phyloP scores from a whole-genome alignment of 805 yeast genomes.

The Yarrowia sp. region DNA sequence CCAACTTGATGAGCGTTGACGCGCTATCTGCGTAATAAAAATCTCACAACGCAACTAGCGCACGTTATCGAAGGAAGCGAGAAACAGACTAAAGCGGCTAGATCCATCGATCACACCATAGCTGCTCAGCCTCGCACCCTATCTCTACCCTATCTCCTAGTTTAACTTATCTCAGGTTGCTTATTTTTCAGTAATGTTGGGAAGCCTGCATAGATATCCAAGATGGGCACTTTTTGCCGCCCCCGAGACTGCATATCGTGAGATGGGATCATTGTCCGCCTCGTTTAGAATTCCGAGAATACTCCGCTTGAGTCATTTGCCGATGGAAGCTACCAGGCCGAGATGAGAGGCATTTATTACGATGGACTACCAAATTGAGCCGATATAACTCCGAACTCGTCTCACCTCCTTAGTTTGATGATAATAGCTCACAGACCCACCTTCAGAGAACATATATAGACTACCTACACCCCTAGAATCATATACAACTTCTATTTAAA shows the following conservation, averaged over 20 bases:
- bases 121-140: not conserved
- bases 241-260: not conserved
- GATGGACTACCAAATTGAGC: not conserved
- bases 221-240: not conserved
- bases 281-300: not conserved
- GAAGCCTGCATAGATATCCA: not conserved
- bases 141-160: not conserved
- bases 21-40: not conserved
- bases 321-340: not conserved
- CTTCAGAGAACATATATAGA: not conserved
- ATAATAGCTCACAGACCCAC: not conserved
- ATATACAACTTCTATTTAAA: conserved; percentile 5
- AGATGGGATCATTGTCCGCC: not conserved
- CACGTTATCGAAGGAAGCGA: not conserved
- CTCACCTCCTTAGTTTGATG: not conserved
- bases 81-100: too few relatives aligned
- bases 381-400: not conserved
- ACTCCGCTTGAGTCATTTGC: not conserved
- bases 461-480: too few relatives aligned
- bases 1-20: not conserved
- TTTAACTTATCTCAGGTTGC: not conserved
- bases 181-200: not conserved
- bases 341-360: not conserved
- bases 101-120: not conserved
- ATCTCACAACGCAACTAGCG: too few relatives aligned